These are phyloP conservation scores for Cephalotrichum gorgonifer DNA, from an alignment of 2,329 filamentous ascomycete species.

Conservation along the genomic window DNA sequence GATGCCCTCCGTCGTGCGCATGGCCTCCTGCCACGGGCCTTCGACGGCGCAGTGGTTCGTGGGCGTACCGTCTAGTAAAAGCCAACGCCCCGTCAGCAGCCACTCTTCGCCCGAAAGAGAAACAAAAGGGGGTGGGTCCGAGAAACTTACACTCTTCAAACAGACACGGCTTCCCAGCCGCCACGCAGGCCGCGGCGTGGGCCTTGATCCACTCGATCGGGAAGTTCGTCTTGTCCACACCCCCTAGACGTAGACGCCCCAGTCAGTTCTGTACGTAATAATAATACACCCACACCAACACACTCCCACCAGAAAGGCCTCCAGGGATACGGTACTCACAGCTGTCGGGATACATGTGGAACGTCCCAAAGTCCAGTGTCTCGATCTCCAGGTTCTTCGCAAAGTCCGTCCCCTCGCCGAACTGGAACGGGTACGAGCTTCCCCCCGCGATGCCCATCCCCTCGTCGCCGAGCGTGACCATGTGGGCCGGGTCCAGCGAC, in stretches of 20 bases:
- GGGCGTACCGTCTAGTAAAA: slow-evolving; percentile 14
- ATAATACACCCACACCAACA: too few species aligned
- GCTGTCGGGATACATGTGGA: slow-evolving; percentile 19
- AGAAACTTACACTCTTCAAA: slow-evolving; percentile 22
- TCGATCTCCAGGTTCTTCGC: slow-evolving; percentile 37
- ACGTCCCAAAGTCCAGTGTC: slow-evolving; percentile 37
- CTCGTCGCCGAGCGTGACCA: slow-evolving; percentile 55
- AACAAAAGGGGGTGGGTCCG: neutral
- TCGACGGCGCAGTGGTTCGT: slow-evolving; percentile 28
- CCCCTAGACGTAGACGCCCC: neutral
- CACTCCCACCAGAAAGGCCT: neutral
- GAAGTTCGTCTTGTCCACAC: slow-evolving; percentile 3
- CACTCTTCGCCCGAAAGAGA: neutral
- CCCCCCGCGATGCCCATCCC: slow-evolving; percentile 36
- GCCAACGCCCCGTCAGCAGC: neutral
- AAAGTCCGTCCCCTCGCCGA: slow-evolving; percentile 40
- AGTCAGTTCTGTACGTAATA: neutral
- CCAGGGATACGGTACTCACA: slow-evolving; percentile 14
- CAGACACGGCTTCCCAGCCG: slow-evolving; percentile 18
- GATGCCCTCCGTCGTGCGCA: slow-evolving; percentile 19
- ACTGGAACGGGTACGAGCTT: slow-evolving; percentile 39
- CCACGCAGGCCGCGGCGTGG: slow-evolving; percentile 16
- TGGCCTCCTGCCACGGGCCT: slow-evolving; percentile 31
- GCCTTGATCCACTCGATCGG: slow-evolving; percentile 12
- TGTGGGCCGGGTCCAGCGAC: slow-evolving; percentile 48